Evolutionary conservation across 441 rosid species (phyloP).

Genomic region (Populus hybrid): DNA sequence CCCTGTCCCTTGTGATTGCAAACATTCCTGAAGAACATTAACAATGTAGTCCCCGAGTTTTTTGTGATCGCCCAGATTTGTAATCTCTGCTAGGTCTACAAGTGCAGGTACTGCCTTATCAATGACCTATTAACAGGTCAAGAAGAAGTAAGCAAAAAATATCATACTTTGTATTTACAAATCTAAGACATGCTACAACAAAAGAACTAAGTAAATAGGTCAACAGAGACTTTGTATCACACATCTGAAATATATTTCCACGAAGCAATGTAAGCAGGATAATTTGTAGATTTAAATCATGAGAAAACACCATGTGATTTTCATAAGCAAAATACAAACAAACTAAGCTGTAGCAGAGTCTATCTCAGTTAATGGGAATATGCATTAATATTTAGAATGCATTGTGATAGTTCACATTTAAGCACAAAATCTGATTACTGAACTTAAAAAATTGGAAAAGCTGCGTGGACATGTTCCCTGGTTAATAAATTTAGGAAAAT

Average conservation of each 20-base stretch:
- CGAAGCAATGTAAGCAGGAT: neutral
- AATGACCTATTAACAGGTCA: conserved; percentile 39
- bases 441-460: neutral
- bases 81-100: conserved; percentile 78
- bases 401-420: neutral
- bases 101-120: conserved; percentile 82
- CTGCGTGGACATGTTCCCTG: neutral
- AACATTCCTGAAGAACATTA: conserved; percentile 72
- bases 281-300: neutral
- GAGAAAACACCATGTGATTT: neutral
- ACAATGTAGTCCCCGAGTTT: conserved; percentile 83
- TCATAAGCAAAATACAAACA: neutral
- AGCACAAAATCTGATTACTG: neutral
- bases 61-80: conserved; percentile 83
- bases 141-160: conserved; percentile 2
- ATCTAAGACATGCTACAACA: neutral
- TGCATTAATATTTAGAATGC: neutral
- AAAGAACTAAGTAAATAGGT: neutral
- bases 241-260: neutral
- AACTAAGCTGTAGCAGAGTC: neutral
- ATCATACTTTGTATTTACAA: neutral
- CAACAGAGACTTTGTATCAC: neutral
- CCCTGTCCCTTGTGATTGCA: conserved; percentile 56
- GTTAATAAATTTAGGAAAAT: neutral
- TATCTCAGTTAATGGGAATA: neutral